phyloP scores from a whole-genome alignment of 108 stramenopile species.

The Cylindrotheca closterium region DNA sequence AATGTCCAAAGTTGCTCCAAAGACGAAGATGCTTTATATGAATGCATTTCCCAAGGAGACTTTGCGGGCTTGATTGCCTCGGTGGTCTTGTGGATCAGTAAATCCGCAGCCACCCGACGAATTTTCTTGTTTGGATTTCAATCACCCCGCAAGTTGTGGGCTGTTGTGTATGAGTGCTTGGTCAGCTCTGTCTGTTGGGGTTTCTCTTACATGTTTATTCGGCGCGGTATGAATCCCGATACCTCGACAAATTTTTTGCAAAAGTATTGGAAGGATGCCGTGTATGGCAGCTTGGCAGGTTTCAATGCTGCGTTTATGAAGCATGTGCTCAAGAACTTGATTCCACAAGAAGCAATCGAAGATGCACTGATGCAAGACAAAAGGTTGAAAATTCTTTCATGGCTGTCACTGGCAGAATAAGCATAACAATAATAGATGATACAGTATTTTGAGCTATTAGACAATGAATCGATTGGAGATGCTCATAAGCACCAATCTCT shows the following conservation, averaged over 20 bases:
- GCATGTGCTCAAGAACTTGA: constrained; percentile 82
- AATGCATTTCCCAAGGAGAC: constrained; percentile 78
- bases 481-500: no score
- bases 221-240: constrained; percentile 85
- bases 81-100: constrained; percentile 70
- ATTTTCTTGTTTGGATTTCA: constrained; percentile 89
- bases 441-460: no score
- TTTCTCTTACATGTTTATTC: constrained; percentile 77
- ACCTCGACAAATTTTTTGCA: constrained; percentile 67
- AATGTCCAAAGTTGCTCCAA: constrained; percentile 81
- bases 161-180: constrained; percentile 79
- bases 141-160: constrained; percentile 76
- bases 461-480: no score
- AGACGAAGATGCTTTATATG: constrained; percentile 71
- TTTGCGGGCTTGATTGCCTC: constrained; percentile 80
- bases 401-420: no score
- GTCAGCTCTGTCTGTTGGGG: constrained; percentile 88
- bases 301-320: constrained; percentile 92
- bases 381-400: constrained; percentile 50
- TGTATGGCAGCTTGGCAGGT: constrained; percentile 88
- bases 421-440: no score
- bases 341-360: constrained; percentile 77
- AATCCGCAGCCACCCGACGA: constrained; percentile 68
- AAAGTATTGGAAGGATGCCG: constrained; percentile 91
- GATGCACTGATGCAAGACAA: constrained; percentile 40